phyloP scores from a whole-genome alignment of 352 stramenopile genomes.

The Halophytophthora polymorphica region DNA sequence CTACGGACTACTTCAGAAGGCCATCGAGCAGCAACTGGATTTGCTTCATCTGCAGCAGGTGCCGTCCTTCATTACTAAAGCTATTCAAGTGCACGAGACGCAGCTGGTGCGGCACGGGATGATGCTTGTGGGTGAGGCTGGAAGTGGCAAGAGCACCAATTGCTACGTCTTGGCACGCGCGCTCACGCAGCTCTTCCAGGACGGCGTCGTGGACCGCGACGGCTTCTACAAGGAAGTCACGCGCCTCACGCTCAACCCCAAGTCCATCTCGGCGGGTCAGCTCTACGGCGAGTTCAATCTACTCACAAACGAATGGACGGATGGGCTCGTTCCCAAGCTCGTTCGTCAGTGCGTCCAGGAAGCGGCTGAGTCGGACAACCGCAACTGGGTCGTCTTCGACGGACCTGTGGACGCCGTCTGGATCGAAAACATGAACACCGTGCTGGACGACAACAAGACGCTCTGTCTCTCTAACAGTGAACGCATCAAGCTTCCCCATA shows the following conservation, averaged over 20 bases:
- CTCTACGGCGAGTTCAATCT: slow-evolving; percentile 94
- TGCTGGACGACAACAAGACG: slow-evolving; percentile 89
- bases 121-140: slow-evolving; percentile 93
- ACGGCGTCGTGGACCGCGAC: slow-evolving; percentile 80
- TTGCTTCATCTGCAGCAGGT: slow-evolving; percentile 79
- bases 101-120: slow-evolving; percentile 92
- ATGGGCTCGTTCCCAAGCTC: slow-evolving; percentile 91
- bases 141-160: slow-evolving; percentile 88
- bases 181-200: slow-evolving; percentile 69
- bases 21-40: slow-evolving; percentile 81
- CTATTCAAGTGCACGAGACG: slow-evolving; percentile 89
- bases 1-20: slow-evolving; percentile 89
- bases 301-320: slow-evolving; percentile 94
- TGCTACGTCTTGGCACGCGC: slow-evolving; percentile 70
- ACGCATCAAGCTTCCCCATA: slow-evolving; percentile 83
- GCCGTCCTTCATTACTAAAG: slow-evolving; percentile 82
- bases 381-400: slow-evolving; percentile 92
- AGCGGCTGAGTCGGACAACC: slow-evolving; percentile 71
- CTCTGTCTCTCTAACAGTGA: slow-evolving; percentile 85
- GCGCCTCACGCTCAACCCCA: slow-evolving; percentile 90
- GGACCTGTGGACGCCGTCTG: slow-evolving; percentile 89
- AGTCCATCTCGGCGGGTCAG: slow-evolving; percentile 95
- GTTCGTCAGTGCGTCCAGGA: slow-evolving; percentile 88
- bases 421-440: slow-evolving; percentile 93
- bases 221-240: slow-evolving; percentile 89